These are phyloP conservation scores for Sungouiella thailandica DNA, from an alignment of 805 yeast species.

Conservation along the genomic window DNA sequence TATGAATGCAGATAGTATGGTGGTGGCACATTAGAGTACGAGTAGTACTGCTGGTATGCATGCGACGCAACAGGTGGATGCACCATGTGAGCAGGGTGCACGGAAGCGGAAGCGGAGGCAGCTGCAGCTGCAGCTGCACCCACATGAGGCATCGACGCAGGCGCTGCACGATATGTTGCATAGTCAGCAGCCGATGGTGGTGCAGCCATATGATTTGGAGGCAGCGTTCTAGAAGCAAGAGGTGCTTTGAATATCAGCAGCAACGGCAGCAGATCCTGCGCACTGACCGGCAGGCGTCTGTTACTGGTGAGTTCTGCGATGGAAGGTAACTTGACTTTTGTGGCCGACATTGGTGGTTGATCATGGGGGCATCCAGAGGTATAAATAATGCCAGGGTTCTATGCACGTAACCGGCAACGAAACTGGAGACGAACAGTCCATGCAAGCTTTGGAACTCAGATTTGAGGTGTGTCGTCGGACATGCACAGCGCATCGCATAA, in stretches of 20 bases:
- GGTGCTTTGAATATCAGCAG: constrained; percentile 2
- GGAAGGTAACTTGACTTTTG: constrained; percentile 15
- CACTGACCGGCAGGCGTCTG: constrained; percentile 1
- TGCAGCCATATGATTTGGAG: too few species aligned
- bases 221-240: too few species aligned
- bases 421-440: too few species aligned
- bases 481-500: too few species aligned
- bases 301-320: constrained; percentile 14
- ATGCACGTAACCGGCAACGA: background rate
- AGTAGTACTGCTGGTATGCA: constrained; percentile 6
- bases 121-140: background rate
- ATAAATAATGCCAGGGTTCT: too few species aligned
- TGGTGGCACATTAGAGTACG: constrained; percentile 1
- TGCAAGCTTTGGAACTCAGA: background rate
- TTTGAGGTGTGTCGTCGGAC: too few species aligned
- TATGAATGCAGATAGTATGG: constrained; percentile 3
- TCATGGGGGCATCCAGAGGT: background rate
- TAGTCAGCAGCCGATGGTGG: too few species aligned
- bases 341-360: background rate
- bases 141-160: background rate
- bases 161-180: too few species aligned
- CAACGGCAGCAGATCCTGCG: constrained; percentile 4
- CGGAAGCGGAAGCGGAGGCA: background rate
- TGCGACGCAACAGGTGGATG: too few species aligned
- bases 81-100: too few species aligned